Evolutionary conservation across 768 basidiomycete genomes (phyloP).

Genomic region (Mrakia blollopis): DNA sequence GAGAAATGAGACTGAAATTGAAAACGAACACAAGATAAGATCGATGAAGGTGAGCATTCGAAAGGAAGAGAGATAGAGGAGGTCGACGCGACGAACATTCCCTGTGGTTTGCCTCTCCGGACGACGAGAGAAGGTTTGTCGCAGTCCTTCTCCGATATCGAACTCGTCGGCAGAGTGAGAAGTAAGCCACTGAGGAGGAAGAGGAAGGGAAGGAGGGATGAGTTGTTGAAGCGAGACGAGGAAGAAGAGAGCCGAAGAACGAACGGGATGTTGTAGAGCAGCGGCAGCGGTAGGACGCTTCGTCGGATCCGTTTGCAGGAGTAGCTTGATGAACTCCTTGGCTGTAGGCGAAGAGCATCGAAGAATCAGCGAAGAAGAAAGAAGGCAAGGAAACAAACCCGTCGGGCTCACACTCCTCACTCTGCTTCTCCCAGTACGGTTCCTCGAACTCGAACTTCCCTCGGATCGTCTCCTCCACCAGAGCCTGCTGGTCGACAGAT

Average conservation of each 20-base stretch:
- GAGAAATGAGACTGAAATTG: too few relatives aligned
- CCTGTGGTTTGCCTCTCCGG: neutral
- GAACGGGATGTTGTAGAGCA: conserved; percentile 64
- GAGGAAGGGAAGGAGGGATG: neutral
- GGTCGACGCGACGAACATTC: conserved; percentile 3
- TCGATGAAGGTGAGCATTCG: too few relatives aligned
- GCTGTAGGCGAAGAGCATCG: conserved; percentile 49
- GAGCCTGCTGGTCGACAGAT: conserved; percentile 65
- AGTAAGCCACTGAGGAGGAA: conserved; percentile 63
- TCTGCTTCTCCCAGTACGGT: conserved; percentile 76
- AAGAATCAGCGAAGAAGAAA: neutral
- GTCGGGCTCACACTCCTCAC: conserved; percentile 3
- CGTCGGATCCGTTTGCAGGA: conserved; percentile 67
- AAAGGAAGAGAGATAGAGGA: neutral
- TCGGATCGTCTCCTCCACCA: conserved; percentile 76
- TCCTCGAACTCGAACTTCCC: conserved; percentile 88
- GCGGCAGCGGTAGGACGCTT: conserved; percentile 67
- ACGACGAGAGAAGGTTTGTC: conserved; percentile 60
- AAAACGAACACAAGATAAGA: neutral
- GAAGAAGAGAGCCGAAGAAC: neutral
- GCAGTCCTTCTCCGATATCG: conserved; percentile 60
- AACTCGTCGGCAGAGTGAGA: conserved; percentile 58
- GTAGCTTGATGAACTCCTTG: conserved; percentile 69
- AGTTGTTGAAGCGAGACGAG: too few relatives aligned
- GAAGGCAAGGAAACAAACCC: neutral